Base-by-base conservation (phyloP, 75 land plant genomes). In the Cupressus sempervirens region DNA sequence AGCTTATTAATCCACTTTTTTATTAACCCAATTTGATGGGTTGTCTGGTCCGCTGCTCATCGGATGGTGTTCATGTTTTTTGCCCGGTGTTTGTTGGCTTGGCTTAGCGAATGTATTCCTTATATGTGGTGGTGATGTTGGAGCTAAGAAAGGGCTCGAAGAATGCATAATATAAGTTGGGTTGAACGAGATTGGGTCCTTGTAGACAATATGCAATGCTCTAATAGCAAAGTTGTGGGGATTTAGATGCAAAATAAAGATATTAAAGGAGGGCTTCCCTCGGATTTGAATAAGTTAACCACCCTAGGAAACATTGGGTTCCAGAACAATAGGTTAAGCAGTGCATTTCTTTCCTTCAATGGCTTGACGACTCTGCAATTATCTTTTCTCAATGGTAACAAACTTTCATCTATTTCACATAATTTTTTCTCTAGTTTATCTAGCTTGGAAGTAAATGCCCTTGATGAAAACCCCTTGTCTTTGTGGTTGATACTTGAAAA, bases 321-420 rank as follows among this genome's bases (percentile, higher is more conserved):
- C 45, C 89, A 88, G 83, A 38, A n/a, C 48, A 96, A 96, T 85
- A 32, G 68, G 35, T 76, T 96, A 85, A 75, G 91, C 5, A 96
- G 98, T 3, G 84, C 93, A 18, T 77, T 96, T 54, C 98, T 96
- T 2, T 88, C 87, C 3, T 83, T 96, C 7, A 52, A 81, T 7
- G 94, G 93, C 7, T 82, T 96, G 30, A 29, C 70, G 13, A 75
- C 82, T 0, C 81, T 96, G 1, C 89, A 90, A 40, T 73, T 32
- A 0, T 83, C 91, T 6, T 84, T 86, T 74, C 86, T 96, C 5
- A 86, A 90, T 43, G 83, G 45, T 83, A 93, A 94, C 77, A 80
- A 76, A 23, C 93, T 94, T 85, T 81, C 86, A 13, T 88, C 90
- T 34, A 82, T 94, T 26, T 94, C 95, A 0, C 11, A 36, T 3